Conservation (phyloP, 1,284 basidiomycete genomes). For the Cryptococcus sp. region DNA sequence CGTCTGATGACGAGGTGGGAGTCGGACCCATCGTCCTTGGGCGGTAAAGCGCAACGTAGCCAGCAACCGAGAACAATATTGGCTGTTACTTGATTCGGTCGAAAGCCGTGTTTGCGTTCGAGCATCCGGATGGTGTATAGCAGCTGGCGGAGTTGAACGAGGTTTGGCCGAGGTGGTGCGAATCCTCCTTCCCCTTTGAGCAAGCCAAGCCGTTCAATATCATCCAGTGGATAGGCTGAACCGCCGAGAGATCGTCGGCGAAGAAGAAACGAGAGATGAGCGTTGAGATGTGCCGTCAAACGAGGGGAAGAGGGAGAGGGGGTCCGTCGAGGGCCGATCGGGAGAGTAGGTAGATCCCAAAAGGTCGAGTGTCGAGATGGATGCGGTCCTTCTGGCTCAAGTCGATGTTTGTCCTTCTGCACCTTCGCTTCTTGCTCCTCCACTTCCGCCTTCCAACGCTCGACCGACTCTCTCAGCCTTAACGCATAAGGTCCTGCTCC, state of each 20-base stretch:
- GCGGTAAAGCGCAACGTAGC: conserved; percentile 17
- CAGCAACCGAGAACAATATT: conserved; percentile 40
- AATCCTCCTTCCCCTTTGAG: background rate
- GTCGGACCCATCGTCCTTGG: background rate
- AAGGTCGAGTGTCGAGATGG: too few relatives aligned
- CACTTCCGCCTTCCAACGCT: too few relatives aligned
- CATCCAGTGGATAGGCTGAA: background rate
- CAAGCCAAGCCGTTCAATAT: conserved; percentile 2
- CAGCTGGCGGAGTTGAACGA: conserved; percentile 28
- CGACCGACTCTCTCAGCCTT: too few relatives aligned
- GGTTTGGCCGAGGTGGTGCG: conserved; percentile 5
- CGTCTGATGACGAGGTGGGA: background rate
- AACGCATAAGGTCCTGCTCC: conserved; percentile 13
- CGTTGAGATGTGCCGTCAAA: conserved; percentile 18
- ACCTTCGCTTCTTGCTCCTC: too few relatives aligned
- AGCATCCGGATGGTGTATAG: conserved; percentile 24
- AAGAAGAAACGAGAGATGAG: conserved; percentile 16
- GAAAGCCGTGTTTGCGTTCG: conserved; percentile 26
- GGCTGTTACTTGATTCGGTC: conserved; percentile 38
- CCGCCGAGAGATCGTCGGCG: conserved; percentile 3
- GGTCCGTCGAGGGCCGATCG: background rate
- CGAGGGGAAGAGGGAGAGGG: background rate
- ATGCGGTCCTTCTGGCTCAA: background rate
- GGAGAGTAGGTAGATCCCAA: background rate
- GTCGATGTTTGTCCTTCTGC: too few relatives aligned